Evolutionary conservation across 1,139 yeast species (phyloP).

Genomic region (Pichia sorboxylosa): DNA sequence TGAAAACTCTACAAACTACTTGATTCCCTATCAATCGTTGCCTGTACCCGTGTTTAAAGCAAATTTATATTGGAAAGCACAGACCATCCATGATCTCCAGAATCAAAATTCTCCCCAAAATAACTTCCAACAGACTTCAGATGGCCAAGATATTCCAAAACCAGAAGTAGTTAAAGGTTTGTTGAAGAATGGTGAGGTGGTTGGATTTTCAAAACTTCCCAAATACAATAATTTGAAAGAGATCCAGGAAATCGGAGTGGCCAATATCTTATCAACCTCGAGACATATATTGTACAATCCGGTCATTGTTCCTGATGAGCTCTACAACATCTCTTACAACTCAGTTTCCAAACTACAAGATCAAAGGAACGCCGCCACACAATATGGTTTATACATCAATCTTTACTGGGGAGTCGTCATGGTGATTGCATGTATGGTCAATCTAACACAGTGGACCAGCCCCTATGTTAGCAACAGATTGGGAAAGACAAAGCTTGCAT

Average conservation of each 20-base stretch:
- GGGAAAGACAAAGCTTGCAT: conserved; percentile 12
- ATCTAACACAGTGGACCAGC: conserved; percentile 23
- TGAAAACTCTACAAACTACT: conserved; percentile 18
- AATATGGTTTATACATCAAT: conserved; percentile 20
- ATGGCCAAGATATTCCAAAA: background rate
- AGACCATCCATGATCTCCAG: conserved; percentile 4
- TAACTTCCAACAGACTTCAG: background rate
- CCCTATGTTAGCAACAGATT: conserved; percentile 19
- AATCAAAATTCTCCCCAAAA: conserved; percentile 1
- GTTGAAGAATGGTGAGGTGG: background rate
- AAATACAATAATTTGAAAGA: conserved; percentile 1
- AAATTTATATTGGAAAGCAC: conserved; percentile 9
- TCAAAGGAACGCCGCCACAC: conserved; percentile 22
- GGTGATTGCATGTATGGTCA: conserved; percentile 15
- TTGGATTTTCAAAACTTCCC: background rate
- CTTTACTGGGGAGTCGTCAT: conserved; percentile 23
- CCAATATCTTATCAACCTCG: conserved; percentile 7
- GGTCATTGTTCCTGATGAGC: conserved; percentile 14
- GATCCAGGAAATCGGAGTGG: conserved; percentile 6
- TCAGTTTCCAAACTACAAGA: conserved; percentile 19
- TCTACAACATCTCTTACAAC: conserved; percentile 17
- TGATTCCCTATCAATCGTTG: conserved; percentile 10
- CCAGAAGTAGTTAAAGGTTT: background rate
- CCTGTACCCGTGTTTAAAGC: conserved; percentile 7
- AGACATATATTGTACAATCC: conserved; percentile 16